phyloP scores from a whole-genome alignment of 2,329 filamentous ascomycete genomes.

The Colletotrichum noveboracense region DNA sequence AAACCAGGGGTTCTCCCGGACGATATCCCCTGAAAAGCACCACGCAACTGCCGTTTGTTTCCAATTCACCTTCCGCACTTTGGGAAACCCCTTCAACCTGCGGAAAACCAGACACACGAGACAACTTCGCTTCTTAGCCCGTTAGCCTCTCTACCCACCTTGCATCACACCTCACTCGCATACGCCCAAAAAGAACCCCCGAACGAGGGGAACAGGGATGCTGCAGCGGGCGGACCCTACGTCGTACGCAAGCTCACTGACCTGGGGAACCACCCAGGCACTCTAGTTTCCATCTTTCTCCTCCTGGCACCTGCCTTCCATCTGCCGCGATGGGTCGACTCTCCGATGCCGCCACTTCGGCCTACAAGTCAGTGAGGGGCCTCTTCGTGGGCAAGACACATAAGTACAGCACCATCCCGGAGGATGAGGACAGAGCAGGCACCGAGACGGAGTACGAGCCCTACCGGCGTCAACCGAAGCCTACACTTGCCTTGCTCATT shows the following conservation, averaged over 20 bases:
- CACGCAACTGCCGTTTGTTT: background rate
- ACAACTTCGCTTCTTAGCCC: background rate
- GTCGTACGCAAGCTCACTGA: conserved; percentile 1
- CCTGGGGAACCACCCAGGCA: background rate
- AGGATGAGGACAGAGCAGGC: conserved; percentile 16
- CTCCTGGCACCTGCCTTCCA: background rate
- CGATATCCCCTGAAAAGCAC: background rate
- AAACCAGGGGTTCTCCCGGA: background rate
- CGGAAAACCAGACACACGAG: background rate
- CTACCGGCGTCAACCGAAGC: conserved; percentile 21
- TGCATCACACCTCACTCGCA: background rate
- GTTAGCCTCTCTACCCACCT: background rate
- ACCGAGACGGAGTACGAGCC: conserved; percentile 13
- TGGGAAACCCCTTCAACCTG: background rate
- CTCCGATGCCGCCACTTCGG: conserved; percentile 10
- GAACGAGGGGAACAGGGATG: background rate
- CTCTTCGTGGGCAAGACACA: conserved; percentile 25
- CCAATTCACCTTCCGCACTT: background rate
- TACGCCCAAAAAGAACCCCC: background rate
- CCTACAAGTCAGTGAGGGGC: conserved; percentile 21
- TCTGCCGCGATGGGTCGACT: conserved; percentile 11
- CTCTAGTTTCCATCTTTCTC: background rate
- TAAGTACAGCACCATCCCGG: conserved; percentile 33
- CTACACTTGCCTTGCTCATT: conserved; percentile 24
- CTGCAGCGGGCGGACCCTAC: background rate